Percentiles rank a stretch among this genome's conserved stretches.
phyloP scores from a whole-genome alignment of 352 stramenopile species.

The Pythium vanterpoolii region DNA sequence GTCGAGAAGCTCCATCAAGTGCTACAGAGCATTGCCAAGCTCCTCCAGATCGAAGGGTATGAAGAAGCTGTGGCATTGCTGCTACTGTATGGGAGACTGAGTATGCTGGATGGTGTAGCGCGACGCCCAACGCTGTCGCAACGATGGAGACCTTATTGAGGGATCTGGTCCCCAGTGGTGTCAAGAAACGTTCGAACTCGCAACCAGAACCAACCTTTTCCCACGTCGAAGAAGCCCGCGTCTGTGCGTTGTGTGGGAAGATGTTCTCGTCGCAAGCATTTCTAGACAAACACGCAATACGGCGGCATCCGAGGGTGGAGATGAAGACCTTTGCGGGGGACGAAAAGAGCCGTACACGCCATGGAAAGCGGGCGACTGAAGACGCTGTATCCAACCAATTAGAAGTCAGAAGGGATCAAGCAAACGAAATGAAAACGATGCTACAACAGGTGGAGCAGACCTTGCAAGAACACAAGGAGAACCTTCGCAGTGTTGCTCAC shows the following conservation, averaged over 20 bases:
- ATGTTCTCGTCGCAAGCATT: constrained; percentile 61
- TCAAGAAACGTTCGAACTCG: not conserved
- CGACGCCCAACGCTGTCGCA: constrained; percentile 47
- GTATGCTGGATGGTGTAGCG: constrained; percentile 18
- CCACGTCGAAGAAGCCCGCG: constrained; percentile 36
- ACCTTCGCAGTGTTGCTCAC: constrained; percentile 40
- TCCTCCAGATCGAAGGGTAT: constrained; percentile 69
- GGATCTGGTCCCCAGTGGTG: constrained; percentile 31
- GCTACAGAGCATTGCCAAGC: constrained; percentile 68
- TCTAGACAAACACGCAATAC: constrained; percentile 57
- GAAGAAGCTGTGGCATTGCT: not conserved
- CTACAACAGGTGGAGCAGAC: constrained; percentile 43
- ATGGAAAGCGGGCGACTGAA: constrained; percentile 7
- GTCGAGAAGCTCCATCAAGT: constrained; percentile 76
- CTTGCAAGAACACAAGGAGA: constrained; percentile 46
- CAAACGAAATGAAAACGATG: constrained; percentile 37
- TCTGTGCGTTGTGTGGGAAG: constrained; percentile 64
- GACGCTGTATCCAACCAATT: constrained; percentile 3
- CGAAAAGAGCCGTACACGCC: not conserved
- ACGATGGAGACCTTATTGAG: constrained; percentile 58
- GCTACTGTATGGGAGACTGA: not conserved
- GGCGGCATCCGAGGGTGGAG: constrained; percentile 40
- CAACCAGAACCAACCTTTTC: not conserved
- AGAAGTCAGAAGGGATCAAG: not conserved
- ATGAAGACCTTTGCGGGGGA: not conserved